Percentiles rank a stretch among this genome's conserved stretches.
phyloP scores from a whole-genome alignment of 164 flowering plant species.

The Stephania japonica region DNA sequence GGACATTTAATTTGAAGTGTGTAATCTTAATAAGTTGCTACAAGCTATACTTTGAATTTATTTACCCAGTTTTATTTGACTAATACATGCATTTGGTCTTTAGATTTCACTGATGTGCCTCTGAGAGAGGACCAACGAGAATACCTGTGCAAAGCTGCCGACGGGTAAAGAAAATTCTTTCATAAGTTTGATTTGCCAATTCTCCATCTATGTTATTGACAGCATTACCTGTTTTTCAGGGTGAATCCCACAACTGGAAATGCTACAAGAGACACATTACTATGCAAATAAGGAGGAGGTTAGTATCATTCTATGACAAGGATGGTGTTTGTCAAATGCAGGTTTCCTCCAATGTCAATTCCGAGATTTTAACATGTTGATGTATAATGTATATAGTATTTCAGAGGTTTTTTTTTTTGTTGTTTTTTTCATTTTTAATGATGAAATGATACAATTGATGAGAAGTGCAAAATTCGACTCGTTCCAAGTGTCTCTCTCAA shows the following conservation, averaged over 20 bases:
- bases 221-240: slow-evolving; percentile 26
- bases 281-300: slow-evolving; percentile 44
- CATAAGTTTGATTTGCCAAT: neutral
- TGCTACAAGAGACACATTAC: slow-evolving; percentile 78
- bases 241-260: slow-evolving; percentile 85
- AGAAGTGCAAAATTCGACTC: too few species aligned
- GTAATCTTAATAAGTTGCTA: neutral
- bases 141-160: slow-evolving; percentile 86
- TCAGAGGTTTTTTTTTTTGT: too few species aligned
- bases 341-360: neutral
- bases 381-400: neutral
- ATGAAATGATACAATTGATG: too few species aligned
- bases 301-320: neutral
- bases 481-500: too few species aligned
- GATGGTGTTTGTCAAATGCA: neutral
- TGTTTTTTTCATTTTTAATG: too few species aligned
- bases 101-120: slow-evolving; percentile 94
- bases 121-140: slow-evolving; percentile 85
- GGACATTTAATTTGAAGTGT: neutral
- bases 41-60: neutral
- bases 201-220: neutral
- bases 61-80: slow-evolving; percentile 8
- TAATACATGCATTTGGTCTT: neutral
- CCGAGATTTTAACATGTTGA: neutral
- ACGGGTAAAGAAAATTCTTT: slow-evolving; percentile 51